phyloP scores from a whole-genome alignment of 2,329 filamentous ascomycete genomes.

The Fusarium mexicanum region DNA sequence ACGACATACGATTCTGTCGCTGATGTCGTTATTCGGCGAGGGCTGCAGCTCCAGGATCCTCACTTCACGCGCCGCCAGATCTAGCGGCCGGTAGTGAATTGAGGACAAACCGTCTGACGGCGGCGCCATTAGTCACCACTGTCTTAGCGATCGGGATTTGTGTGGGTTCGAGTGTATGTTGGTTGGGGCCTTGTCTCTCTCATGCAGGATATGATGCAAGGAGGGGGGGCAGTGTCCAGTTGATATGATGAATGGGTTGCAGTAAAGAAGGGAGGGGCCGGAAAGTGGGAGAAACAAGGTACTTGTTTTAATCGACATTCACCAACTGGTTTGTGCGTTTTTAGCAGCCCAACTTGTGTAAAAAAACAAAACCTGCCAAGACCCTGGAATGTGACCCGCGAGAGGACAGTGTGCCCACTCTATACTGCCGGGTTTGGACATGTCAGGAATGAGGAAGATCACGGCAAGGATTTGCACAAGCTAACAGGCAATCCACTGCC shows the following conservation, averaged over 20 bases:
- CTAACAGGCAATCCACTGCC: not conserved
- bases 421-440: constrained; percentile 24
- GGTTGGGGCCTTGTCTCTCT: not conserved
- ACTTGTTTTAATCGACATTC: constrained; percentile 5
- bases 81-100: constrained; percentile 35
- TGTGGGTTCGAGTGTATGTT: not conserved
- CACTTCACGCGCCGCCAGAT: constrained; percentile 22
- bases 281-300: constrained; percentile 12
- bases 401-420: constrained; percentile 5
- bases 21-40: constrained; percentile 28
- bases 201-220: constrained; percentile 21
- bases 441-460: constrained; percentile 23
- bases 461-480: constrained; percentile 7
- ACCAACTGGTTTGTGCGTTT: not conserved
- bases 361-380: not conserved
- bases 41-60: constrained; percentile 38
- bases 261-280: not conserved
- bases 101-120: constrained; percentile 31
- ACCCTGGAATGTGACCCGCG: constrained; percentile 13
- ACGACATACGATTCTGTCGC: constrained; percentile 34
- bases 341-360: not conserved
- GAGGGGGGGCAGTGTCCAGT: not conserved
- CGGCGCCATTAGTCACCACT: constrained; percentile 20
- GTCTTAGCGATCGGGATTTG: not conserved
- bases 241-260: not conserved